Evolutionary conservation across 306 rosid genomes (phyloP).

Genomic region (Alnus glutinosa): DNA sequence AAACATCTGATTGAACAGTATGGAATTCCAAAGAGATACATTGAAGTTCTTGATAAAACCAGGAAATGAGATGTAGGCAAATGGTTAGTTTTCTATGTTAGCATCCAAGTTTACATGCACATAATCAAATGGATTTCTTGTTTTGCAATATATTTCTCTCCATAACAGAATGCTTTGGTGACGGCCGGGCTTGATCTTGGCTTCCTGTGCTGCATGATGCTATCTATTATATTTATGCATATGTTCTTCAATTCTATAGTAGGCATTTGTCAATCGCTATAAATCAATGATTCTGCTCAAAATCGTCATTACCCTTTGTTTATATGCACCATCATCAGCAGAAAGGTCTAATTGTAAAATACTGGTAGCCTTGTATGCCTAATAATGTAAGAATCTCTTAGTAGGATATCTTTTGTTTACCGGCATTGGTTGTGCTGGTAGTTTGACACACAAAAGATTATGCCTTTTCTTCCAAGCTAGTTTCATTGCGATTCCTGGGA

Average conservation of each 20-base stretch:
- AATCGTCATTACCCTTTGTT: not conserved
- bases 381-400: not conserved
- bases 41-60: slow-evolving; percentile 90
- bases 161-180: not conserved
- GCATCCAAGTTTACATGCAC: not conserved
- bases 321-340: not conserved
- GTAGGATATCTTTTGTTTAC: not conserved
- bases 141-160: not conserved
- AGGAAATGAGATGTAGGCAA: slow-evolving; percentile 42
- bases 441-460: not conserved
- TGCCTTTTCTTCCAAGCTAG: not conserved
- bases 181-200: not conserved
- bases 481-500: not conserved
- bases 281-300: not conserved
- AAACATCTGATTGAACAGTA: slow-evolving; percentile 83
- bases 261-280: not conserved
- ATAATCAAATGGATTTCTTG: not conserved
- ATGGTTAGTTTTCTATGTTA: not conserved
- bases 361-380: not conserved
- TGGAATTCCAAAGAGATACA: slow-evolving; percentile 87
- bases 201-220: not conserved
- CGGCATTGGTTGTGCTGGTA: not conserved
- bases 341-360: not conserved
- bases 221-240: not conserved
- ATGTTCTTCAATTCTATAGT: not conserved